Evolutionary conservation across 2,329 filamentous ascomycete genomes (phyloP).

Genomic region (Drechslerella dactyloides): DNA sequence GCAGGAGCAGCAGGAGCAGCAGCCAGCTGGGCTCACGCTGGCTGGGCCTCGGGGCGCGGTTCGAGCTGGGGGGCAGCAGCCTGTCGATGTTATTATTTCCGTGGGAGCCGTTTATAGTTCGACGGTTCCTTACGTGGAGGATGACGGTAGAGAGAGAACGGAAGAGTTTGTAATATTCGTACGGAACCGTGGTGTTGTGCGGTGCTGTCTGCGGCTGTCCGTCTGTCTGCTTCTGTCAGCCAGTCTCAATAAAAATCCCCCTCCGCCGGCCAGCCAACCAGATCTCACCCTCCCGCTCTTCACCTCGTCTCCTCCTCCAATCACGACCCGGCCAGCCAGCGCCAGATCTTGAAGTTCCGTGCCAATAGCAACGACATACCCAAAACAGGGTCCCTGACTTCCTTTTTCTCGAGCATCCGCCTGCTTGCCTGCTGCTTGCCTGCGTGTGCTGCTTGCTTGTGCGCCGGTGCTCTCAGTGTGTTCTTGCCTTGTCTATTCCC

Average conservation of each 20-base stretch:
- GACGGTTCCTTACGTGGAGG: too few relatives aligned
- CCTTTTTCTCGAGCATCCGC: not conserved
- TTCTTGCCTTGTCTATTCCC: too few relatives aligned
- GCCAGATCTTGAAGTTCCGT: not conserved
- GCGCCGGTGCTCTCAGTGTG: too few relatives aligned
- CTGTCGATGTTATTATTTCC: not conserved
- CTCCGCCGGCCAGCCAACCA: constrained; percentile 40
- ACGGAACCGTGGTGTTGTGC: too few relatives aligned
- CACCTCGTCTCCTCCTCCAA: constrained; percentile 51
- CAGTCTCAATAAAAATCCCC: not conserved
- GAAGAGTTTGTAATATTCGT: too few relatives aligned
- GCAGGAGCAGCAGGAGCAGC: not conserved
- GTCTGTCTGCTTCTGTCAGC: too few relatives aligned
- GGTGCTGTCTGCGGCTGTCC: too few relatives aligned
- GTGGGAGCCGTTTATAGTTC: not conserved
- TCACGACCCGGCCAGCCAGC: constrained; percentile 19
- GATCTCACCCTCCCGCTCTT: constrained; percentile 32
- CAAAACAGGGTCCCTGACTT: not conserved
- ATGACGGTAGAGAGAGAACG: too few relatives aligned
- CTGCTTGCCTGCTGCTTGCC: too few relatives aligned
- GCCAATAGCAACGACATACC: constrained; percentile 10
- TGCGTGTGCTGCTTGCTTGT: too few relatives aligned
- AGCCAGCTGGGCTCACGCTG: not conserved
- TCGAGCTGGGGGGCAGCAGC: too few relatives aligned
- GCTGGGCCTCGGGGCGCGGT: too few relatives aligned